phyloP scores from a whole-genome alignment of 2,329 filamentous ascomycete species.

The Cryphonectria nitschkei region DNA sequence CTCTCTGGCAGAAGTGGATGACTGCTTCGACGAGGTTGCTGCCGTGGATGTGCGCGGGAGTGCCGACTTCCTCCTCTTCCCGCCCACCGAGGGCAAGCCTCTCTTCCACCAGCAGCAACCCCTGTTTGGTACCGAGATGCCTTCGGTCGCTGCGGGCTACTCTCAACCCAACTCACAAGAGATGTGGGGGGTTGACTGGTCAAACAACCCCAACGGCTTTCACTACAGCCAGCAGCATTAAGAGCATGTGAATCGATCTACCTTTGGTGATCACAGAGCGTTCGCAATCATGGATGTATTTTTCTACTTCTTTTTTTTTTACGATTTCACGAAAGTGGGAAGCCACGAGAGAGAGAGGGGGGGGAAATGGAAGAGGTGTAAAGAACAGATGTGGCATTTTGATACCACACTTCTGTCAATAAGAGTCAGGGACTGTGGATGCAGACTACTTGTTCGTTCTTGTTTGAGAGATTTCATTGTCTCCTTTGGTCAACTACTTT shows the following conservation, averaged over 20 bases:
- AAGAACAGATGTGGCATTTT: conserved; percentile 6
- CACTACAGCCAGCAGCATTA: conserved; percentile 39
- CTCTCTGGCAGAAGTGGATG: conserved; percentile 65
- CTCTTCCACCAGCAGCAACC: conserved; percentile 40
- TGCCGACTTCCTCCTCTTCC: conserved; percentile 69
- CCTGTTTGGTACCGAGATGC: conserved; percentile 53
- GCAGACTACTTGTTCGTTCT: conserved; percentile 13
- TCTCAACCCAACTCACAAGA: conserved; percentile 58
- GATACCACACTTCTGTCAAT: conserved; percentile 17
- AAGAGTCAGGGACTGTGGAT: conserved; percentile 7
- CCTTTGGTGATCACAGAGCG: background rate
- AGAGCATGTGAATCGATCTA: background rate
- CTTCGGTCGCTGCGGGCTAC: conserved; percentile 55
- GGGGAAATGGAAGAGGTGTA: background rate
- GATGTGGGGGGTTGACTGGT: conserved; percentile 52
- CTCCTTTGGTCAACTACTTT: conserved; percentile 13
- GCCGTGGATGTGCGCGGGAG: conserved; percentile 46
- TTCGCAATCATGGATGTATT: conserved; percentile 1
- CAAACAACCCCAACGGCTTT: conserved; percentile 37
- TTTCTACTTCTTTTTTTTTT: no score
- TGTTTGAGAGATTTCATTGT: conserved; percentile 20
- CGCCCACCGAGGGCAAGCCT: conserved; percentile 44
- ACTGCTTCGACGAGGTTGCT: conserved; percentile 63
- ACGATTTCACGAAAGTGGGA: conserved; percentile 26
- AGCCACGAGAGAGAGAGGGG: background rate